Evolutionary conservation across 2,329 filamentous ascomycete genomes (phyloP), one percentile per base, ranked within the genome.

Genomic region (Neopestalotiopsis sp.): DNA sequence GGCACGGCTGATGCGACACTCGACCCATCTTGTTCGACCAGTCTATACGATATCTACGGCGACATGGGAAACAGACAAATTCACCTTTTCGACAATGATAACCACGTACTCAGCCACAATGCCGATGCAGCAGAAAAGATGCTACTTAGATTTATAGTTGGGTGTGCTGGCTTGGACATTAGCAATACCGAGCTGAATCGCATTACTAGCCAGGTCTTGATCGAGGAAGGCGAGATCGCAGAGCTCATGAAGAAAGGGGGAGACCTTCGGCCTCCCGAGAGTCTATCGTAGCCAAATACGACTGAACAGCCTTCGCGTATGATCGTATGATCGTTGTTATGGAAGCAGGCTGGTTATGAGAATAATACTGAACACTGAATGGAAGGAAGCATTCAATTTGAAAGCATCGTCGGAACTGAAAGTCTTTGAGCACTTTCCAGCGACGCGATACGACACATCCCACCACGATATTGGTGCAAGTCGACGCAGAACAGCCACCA

Each of bases 41-140:
- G 74, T 64, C 68, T 84, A 69, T 82, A 78, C 69, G 71, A 74
- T 17, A 71, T 74, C 71, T 84, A 84, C 73, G 79, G 80, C 0
- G 65, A 63, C 1, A 69, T 71, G n/a, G 79, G 78, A 1, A 68
- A 77, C 17, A 71, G 79, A 42, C 73, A 75, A 70, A 58, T 83
- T 71, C 77, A 79, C 69, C 70, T 83, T 2, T 70, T 83, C 2
- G 76, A 80, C 5, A 76, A 77, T 0, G 81, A 84, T 69, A 79
- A 83, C 71, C 82, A 85, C 74, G 79, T 79, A 13, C 73, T 84
- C 65, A 81, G 75, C n/a, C 65, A 67, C 34, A 80, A 82, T 70
- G 78, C 79, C 56, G 67, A 71, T 40, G 70, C 77, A 68, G 82
- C 77, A 1, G 82, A 84, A 73, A 76, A 71, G 58, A 73, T 81